These are phyloP conservation scores for Candida xyloterini DNA, from an alignment of 805 yeast genomes.

Conservation along the genomic window DNA sequence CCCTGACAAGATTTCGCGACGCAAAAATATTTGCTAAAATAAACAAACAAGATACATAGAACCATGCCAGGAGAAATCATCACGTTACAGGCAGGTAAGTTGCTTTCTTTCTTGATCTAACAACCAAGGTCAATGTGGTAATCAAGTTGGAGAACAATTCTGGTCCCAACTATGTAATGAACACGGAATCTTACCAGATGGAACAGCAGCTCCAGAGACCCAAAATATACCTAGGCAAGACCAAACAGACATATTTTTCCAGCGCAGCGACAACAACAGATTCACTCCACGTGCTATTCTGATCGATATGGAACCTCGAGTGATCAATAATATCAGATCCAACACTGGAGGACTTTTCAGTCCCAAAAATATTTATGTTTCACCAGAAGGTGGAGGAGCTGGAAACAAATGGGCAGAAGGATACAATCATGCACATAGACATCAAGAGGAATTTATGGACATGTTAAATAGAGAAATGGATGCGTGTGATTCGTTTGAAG, in stretches of 20 bases:
- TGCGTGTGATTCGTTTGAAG: slow-evolving; percentile 82
- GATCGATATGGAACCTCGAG: slow-evolving; percentile 89
- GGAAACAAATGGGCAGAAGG: slow-evolving; percentile 97
- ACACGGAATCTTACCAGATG: slow-evolving; percentile 77
- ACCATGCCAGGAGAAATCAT: slow-evolving; percentile 59
- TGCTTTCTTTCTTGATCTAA: slow-evolving; percentile 2
- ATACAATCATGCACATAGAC: slow-evolving; percentile 64
- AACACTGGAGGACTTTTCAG: slow-evolving; percentile 64
- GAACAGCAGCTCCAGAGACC: slow-evolving; percentile 43
- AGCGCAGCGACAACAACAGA: slow-evolving; percentile 61
- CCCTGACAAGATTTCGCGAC: slow-evolving; percentile 13
- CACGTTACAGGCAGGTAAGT: slow-evolving; percentile 59
- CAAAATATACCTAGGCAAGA: slow-evolving; percentile 49
- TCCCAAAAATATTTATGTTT: slow-evolving; percentile 75
- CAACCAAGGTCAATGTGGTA: slow-evolving; percentile 83
- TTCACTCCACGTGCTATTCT: slow-evolving; percentile 87
- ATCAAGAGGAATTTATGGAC: slow-evolving; percentile 72
- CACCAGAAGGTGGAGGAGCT: slow-evolving; percentile 87
- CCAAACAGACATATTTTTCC: slow-evolving; percentile 81
- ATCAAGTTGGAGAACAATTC: slow-evolving; percentile 88
- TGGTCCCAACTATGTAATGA: slow-evolving; percentile 88
- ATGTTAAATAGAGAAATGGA: slow-evolving; percentile 89
- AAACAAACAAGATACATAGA: not conserved
- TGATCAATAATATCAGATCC: slow-evolving; percentile 56
- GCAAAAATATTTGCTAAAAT: slow-evolving; percentile 4